Evolutionary conservation across 805 yeast species (phyloP).

Genomic region (Candida sithepensis): DNA sequence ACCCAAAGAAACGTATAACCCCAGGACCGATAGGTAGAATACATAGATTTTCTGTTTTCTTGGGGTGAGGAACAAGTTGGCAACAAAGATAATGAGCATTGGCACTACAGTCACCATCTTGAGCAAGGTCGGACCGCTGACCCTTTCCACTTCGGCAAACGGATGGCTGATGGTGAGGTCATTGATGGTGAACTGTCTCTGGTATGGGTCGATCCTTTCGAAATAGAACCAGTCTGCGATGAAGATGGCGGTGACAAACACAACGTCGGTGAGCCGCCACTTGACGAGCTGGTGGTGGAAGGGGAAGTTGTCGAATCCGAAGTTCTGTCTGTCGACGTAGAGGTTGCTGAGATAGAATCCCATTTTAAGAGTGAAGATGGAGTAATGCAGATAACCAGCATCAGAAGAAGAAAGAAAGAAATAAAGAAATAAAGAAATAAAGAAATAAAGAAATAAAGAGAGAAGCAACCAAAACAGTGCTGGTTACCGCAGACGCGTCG

Average conservation of each 20-base stretch:
- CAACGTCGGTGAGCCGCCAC: constrained; percentile 27
- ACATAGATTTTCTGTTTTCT: constrained; percentile 55
- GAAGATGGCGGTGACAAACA: constrained; percentile 18
- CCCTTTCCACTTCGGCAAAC: constrained; percentile 69
- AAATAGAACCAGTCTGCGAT: constrained; percentile 23
- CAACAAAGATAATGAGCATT: constrained; percentile 31
- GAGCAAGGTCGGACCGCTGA: constrained; percentile 52
- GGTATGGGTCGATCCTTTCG: constrained; percentile 52
- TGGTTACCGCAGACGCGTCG: no score
- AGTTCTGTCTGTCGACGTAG: constrained; percentile 25
- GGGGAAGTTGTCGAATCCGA: constrained; percentile 24
- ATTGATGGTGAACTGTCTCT: constrained; percentile 71
- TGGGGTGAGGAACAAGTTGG: constrained; percentile 37
- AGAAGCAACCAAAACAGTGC: no score
- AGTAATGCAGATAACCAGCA: no score
- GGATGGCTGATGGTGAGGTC: constrained; percentile 83
- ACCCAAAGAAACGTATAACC: constrained; percentile 57
- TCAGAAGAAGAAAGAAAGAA: not conserved
- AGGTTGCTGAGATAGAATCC: constrained; percentile 4
- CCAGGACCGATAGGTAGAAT: constrained; percentile 62
- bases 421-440: no score
- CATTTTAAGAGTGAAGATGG: no score
- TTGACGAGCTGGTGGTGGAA: constrained; percentile 14
- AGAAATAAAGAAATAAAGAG: no score
- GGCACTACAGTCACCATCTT: constrained; percentile 56